Evolutionary conservation across 2,329 filamentous ascomycete species (phyloP).

Genomic region (Penicillium hesseltinei): DNA sequence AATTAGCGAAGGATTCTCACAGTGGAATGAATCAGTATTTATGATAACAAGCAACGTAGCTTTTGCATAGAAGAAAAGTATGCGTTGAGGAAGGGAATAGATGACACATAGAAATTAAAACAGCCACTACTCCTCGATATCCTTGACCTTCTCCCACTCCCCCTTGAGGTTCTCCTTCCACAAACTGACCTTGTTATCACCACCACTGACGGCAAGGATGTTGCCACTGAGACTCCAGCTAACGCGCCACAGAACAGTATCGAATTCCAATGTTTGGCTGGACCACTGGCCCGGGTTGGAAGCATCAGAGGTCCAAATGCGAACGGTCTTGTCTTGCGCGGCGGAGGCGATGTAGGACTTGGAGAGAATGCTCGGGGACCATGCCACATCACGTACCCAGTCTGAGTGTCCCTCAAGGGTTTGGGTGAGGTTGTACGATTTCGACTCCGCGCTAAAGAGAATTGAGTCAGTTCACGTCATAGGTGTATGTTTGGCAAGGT

Average conservation of each 20-base stretch:
- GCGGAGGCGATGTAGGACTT: constrained; percentile 97
- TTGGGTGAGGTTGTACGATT: constrained; percentile 52
- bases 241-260: constrained; percentile 88
- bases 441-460: constrained; percentile 47
- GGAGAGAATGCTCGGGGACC: constrained; percentile 90
- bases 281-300: constrained; percentile 72
- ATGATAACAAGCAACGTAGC: neutral
- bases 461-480: constrained; percentile 1
- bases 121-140: constrained; percentile 72
- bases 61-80: constrained; percentile 6
- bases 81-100: constrained; percentile 19
- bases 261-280: constrained; percentile 81
- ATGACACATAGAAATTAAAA: constrained; percentile 12
- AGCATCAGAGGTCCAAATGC: constrained; percentile 86
- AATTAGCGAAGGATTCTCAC: neutral
- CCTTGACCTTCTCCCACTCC: constrained; percentile 96
- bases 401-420: constrained; percentile 79
- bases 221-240: constrained; percentile 98
- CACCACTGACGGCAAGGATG: constrained; percentile 87
- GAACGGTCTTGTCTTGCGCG: constrained; percentile 93
- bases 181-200: constrained; percentile 93
- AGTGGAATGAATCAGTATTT: neutral
- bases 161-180: constrained; percentile 99
- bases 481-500: neutral
- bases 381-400: constrained; percentile 97